Conservation (phyloP, 352 stramenopile genomes). For the Globisporangium rhizosaccharum region DNA sequence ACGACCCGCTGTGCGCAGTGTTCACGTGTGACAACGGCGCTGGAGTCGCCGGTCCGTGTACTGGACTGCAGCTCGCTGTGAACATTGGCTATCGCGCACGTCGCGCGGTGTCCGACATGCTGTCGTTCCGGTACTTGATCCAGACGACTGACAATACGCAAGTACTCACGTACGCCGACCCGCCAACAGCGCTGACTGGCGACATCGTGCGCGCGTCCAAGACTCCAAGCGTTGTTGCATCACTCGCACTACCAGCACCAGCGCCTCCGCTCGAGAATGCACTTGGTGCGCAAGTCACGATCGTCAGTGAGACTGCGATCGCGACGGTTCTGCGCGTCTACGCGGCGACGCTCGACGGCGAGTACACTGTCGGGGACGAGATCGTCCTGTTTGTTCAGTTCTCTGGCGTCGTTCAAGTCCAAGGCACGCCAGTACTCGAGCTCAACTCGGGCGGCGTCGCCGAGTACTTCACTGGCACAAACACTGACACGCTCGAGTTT, state of each 20-base stretch:
- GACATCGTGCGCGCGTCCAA: conserved; percentile 38
- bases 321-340: conserved; percentile 36
- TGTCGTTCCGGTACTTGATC: conserved; percentile 55
- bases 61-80: conserved; percentile 23
- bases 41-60: conserved; percentile 25
- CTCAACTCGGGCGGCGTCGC: conserved; percentile 64
- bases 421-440: conserved; percentile 48
- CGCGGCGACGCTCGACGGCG: conserved; percentile 32
- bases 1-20: conserved; percentile 23
- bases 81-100: conserved; percentile 44
- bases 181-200: conserved; percentile 22
- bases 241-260: conserved; percentile 24
- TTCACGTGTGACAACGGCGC: conserved; percentile 44
- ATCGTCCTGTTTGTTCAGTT: conserved; percentile 58
- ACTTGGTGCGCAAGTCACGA: conserved; percentile 14
- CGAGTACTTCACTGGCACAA: conserved; percentile 39
- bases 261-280: conserved; percentile 2
- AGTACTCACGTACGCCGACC: conserved; percentile 23
- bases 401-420: conserved; percentile 36
- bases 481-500: conserved; percentile 44
- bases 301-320: conserved; percentile 31
- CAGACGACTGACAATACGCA: conserved; percentile 30
- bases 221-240: conserved; percentile 23
- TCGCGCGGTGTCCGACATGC: conserved; percentile 28
- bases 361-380: conserved; percentile 58